Conservation (phyloP, 1,284 basidiomycete genomes). For the Ganoderma meredithae region DNA sequence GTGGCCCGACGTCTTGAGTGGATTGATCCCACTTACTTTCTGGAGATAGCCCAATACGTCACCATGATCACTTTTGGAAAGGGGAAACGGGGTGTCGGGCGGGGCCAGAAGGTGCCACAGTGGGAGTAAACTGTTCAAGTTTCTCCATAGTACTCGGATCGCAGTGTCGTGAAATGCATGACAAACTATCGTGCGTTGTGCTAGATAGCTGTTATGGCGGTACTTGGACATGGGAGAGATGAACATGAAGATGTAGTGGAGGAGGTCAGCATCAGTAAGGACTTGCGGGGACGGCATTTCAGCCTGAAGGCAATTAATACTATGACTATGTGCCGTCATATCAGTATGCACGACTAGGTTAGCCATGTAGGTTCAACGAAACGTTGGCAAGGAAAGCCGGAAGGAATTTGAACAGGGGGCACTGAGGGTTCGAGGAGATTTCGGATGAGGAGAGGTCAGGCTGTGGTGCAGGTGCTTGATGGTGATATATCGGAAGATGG, state of each 20-base stretch:
- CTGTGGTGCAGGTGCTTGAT: too few species aligned
- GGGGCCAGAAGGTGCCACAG: conserved; percentile 11
- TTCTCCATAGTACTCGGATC: conserved; percentile 3
- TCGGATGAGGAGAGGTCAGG: too few species aligned
- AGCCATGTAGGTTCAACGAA: too few species aligned
- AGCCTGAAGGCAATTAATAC: too few species aligned
- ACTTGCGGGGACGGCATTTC: not conserved
- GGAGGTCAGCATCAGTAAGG: not conserved
- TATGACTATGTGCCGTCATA: too few species aligned
- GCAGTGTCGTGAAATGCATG: not conserved
- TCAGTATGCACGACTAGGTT: too few species aligned
- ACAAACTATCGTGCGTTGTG: not conserved
- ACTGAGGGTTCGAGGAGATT: too few species aligned
- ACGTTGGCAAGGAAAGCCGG: too few species aligned
- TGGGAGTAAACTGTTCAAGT: not conserved
- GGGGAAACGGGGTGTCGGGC: not conserved
- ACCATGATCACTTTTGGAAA: not conserved
- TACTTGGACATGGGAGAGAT: not conserved
- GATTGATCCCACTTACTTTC: not conserved
- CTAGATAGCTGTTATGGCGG: not conserved
- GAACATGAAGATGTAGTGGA: not conserved
- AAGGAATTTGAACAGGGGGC: too few species aligned
- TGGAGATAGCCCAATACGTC: not conserved
- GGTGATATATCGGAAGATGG: too few species aligned
- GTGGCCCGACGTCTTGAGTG: not conserved